phyloP scores from a whole-genome alignment of 805 yeast species.

The Wickerhamomyces subpelliculosus region DNA sequence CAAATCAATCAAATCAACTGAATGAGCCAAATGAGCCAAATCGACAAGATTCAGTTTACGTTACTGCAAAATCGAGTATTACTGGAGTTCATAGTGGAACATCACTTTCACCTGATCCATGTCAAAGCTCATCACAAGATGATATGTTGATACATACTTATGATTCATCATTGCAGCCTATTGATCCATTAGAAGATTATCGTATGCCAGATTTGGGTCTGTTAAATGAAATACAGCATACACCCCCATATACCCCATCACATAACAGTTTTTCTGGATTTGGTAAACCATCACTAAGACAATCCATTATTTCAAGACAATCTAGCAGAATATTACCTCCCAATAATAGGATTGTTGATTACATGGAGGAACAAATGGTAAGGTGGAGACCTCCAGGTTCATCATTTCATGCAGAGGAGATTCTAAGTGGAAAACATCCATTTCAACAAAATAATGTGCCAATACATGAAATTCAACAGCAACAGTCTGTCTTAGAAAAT shows the following conservation, averaged over 20 bases:
- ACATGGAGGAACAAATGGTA: conserved; percentile 30
- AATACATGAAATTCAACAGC: background rate
- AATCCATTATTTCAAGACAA: conserved; percentile 23
- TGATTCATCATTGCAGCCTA: no score
- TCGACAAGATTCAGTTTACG: no score
- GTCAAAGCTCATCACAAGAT: no score
- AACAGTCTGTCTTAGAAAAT: background rate
- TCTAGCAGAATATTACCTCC: conserved; percentile 23
- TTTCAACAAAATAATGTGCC: conserved; percentile 16
- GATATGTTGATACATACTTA: no score
- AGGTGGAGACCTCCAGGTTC: conserved; percentile 29
- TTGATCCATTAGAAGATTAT: background rate
- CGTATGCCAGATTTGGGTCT: background rate
- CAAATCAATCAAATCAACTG: no score
- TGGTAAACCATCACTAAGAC: conserved; percentile 19
- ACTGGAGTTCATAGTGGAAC: no score
- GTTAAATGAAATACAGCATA: conserved; percentile 3
- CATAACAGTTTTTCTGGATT: conserved; percentile 7
- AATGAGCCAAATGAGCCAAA: no score
- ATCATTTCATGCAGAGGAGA: conserved; percentile 20
- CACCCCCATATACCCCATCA: conserved; percentile 15
- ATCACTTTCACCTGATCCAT: no score
- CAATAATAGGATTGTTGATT: conserved; percentile 17
- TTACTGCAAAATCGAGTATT: no score
- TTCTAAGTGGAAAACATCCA: conserved; percentile 27